These are phyloP conservation scores for Colletotrichum sp. DNA, from an alignment of 2,329 filamentous ascomycete species.

Conservation along the genomic window DNA sequence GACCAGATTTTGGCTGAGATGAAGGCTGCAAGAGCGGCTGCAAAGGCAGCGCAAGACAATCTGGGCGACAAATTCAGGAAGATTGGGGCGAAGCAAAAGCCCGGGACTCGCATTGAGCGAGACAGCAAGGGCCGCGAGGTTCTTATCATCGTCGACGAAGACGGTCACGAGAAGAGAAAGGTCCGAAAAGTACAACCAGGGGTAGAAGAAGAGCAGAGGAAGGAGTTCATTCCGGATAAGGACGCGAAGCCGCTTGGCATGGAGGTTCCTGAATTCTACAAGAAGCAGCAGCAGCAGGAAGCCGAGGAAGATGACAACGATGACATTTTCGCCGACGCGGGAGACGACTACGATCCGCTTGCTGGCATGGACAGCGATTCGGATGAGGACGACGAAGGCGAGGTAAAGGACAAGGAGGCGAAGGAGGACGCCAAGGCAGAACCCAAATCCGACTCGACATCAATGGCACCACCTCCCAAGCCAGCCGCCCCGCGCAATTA, in stretches of 20 bases:
- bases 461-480: slow-evolving; percentile 53
- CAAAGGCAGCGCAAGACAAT: slow-evolving; percentile 56
- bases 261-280: slow-evolving; percentile 67
- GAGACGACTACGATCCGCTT: slow-evolving; percentile 71
- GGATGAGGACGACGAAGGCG: slow-evolving; percentile 46
- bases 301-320: slow-evolving; percentile 61
- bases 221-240: slow-evolving; percentile 58
- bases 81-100: slow-evolving; percentile 60
- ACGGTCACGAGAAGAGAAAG: slow-evolving; percentile 70
- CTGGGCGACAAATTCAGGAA: slow-evolving; percentile 69
- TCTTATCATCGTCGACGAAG: slow-evolving; percentile 68
- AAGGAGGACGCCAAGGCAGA: slow-evolving; percentile 22
- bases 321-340: slow-evolving; percentile 70
- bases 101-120: slow-evolving; percentile 63
- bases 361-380: slow-evolving; percentile 57
- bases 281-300: slow-evolving; percentile 49
- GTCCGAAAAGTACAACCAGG: slow-evolving; percentile 57
- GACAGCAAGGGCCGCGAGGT: slow-evolving; percentile 68
- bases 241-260: slow-evolving; percentile 65
- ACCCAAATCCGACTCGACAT: slow-evolving; percentile 24
- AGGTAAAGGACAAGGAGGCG: slow-evolving; percentile 31
- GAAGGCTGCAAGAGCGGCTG: slow-evolving; percentile 66
- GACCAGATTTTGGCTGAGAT: slow-evolving; percentile 72
- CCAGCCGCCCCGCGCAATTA: slow-evolving; percentile 59
- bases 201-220: slow-evolving; percentile 38